A percentile compares a stretch with the other conserved stretches of the same genome.
Conservation (phyloP, 75 land plant genomes). For the Cryptomeria japonica region DNA sequence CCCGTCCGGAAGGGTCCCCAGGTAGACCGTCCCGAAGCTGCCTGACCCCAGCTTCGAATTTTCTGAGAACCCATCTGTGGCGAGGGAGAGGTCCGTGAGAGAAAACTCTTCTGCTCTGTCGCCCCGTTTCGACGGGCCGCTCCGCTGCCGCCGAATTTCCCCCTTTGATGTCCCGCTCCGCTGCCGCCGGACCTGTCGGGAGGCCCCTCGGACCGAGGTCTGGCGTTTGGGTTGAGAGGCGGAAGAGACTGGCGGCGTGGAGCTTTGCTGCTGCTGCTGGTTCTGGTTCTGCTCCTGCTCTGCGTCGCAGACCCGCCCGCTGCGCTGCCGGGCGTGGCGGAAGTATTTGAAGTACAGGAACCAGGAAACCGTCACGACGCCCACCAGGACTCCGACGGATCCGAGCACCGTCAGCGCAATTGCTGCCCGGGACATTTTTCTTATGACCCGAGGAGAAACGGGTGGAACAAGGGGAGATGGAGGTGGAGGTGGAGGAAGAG, state of each 20-base stretch:
- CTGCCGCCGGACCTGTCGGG: conserved; percentile 2
- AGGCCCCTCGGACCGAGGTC: neutral
- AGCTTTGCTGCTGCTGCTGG: neutral
- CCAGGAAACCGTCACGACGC: conserved; percentile 11
- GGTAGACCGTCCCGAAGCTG: conserved; percentile 76
- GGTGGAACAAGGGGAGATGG: conserved; percentile 9
- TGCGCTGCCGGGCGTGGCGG: conserved; percentile 21
- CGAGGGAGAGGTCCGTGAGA: conserved; percentile 29
- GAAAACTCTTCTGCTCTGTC: conserved; percentile 58
- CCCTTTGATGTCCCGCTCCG: conserved; percentile 27
- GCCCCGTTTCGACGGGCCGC: conserved; percentile 23
- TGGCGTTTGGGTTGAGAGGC: neutral
- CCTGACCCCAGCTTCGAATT: conserved; percentile 58
- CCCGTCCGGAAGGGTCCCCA: conserved; percentile 48
- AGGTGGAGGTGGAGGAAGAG: neutral
- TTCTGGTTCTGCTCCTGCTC: neutral
- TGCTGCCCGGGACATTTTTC: neutral
- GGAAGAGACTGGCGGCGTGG: neutral
- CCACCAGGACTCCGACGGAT: conserved; percentile 1
- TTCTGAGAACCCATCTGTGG: conserved; percentile 51
- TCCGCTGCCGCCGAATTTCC: conserved; percentile 13
- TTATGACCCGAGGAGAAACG: neutral
- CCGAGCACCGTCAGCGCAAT: neutral
- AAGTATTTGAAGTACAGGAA: conserved; percentile 38
- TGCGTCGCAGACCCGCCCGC: conserved; percentile 17